A percentile compares a stretch with the other conserved stretches of the same genome.
Conservation (phyloP, 768 basidiomycete species). For the Rhizopogon vinicolor region DNA sequence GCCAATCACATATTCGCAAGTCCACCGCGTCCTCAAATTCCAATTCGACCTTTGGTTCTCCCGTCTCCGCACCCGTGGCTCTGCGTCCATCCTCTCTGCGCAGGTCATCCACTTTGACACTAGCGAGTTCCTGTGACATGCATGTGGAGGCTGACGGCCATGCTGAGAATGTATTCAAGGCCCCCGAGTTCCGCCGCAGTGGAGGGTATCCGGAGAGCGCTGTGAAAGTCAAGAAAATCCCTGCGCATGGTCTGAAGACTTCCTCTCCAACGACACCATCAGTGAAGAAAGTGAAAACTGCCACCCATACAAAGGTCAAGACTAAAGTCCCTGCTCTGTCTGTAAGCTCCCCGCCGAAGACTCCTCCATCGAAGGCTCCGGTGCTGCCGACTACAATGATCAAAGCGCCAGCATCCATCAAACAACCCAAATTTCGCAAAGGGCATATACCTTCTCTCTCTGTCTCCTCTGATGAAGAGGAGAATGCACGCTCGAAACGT, state of each 20-base stretch:
- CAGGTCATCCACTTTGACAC: constrained; percentile 28
- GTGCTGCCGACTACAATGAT: constrained; percentile 9
- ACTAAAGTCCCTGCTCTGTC: neutral
- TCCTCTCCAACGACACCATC: neutral
- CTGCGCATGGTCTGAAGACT: constrained; percentile 41
- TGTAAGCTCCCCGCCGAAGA: constrained; percentile 11
- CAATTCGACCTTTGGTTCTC: constrained; percentile 31
- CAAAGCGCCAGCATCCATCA: constrained; percentile 9
- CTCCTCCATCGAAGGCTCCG: constrained; percentile 18
- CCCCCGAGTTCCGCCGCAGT: constrained; percentile 7
- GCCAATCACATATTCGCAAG: constrained; percentile 16
- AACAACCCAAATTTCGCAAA: constrained; percentile 24
- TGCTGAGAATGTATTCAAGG: constrained; percentile 6
- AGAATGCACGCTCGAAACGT: constrained; percentile 52
- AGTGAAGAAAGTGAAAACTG: neutral
- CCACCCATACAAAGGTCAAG: constrained; percentile 1
- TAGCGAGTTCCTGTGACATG: constrained; percentile 17
- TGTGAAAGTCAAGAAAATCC: constrained; percentile 39
- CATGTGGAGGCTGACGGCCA: constrained; percentile 1
- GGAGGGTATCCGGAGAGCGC: constrained; percentile 12
- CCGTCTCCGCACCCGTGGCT: constrained; percentile 31
- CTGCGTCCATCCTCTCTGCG: constrained; percentile 41
- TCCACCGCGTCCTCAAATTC: constrained; percentile 26
- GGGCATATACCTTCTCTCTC: constrained; percentile 37
- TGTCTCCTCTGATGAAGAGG: constrained; percentile 74